Base-by-base conservation (phyloP, 163 green algal species). In the Scenedesmus sp. region DNA sequence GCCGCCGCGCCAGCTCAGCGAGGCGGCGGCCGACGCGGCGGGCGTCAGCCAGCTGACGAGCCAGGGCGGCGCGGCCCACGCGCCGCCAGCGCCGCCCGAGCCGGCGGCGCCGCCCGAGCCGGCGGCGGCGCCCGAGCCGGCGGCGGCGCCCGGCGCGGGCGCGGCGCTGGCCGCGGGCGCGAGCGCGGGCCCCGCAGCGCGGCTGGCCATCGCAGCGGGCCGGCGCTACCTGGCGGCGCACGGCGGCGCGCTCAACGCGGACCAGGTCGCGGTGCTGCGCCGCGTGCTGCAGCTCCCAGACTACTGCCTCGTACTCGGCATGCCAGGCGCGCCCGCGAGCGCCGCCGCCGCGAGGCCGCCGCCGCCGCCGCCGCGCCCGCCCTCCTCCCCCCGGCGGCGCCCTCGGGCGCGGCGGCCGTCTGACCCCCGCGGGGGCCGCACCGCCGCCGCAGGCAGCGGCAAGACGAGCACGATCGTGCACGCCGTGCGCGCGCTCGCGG, bases 391-490 rank as follows among this genome's bases (percentile, higher is more conserved):
- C n/a, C n/a, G n/a, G n/a, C n/a, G n/a, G n/a, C n/a, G n/a, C n/a
- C n/a, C n/a, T n/a, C n/a, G n/a, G n/a, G n/a, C n/a, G n/a, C n/a
- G n/a, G n/a, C n/a, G n/a, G n/a, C n/a, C n/a, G n/a, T n/a, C n/a
- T n/a, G n/a, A n/a, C n/a, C n/a, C n/a, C n/a, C n/a, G n/a, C n/a
- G n/a, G n/a, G n/a, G n/a, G n/a, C n/a, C n/a, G n/a, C n/a, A n/a
- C n/a, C n/a, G n/a, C 29, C 29, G 29, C 36, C 5, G 6, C 62
- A 81, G 95, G 95, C 2, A 92, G 89, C 4, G 95, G 95, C 73
- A 99, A 99, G 86, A 97, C 93, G 33, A 94, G 86, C 66, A 95
- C 94, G 53, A 93, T 99, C 47, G 90, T 91, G 29, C 65, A 85
- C 42, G 83, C 84, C 10, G 77, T 91, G 9, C 72, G 78, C 31